Conservation (phyloP, 441 rosid genomes). For the Manihot esculenta region DNA sequence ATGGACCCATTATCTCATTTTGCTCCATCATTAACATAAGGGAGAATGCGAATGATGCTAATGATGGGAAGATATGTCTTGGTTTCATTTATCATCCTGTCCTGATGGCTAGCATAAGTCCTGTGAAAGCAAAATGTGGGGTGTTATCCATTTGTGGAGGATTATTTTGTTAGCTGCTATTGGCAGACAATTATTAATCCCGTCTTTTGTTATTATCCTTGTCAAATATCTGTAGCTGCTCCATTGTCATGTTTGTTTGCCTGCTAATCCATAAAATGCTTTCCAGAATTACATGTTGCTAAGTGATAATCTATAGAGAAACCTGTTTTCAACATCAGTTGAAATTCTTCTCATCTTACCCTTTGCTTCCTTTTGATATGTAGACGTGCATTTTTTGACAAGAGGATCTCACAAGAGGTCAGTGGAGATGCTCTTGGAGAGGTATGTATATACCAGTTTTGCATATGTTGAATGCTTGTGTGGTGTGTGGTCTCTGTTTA, state of each 20-base stretch:
- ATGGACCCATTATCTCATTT: neutral
- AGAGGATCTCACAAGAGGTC: constrained; percentile 57
- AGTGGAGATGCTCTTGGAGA: constrained; percentile 53
- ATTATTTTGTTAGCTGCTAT: neutral
- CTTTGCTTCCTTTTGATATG: neutral
- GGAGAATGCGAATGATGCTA: no score
- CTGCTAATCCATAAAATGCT: neutral
- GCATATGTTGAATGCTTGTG: neutral
- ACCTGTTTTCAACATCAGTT: no score
- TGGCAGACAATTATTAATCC: neutral
- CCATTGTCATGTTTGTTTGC: neutral
- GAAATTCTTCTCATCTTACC: neutral
- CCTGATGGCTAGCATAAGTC: neutral
- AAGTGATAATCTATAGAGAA: neutral
- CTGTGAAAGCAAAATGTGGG: neutral
- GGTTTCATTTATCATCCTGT: neutral
- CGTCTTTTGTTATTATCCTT: neutral
- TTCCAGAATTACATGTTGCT: neutral
- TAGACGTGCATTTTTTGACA: constrained; percentile 44
- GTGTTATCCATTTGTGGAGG: neutral
- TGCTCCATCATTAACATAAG: neutral
- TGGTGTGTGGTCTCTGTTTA: neutral
- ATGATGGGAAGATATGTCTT: neutral
- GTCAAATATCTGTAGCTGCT: neutral
- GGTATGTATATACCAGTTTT: constrained; percentile 22